These are phyloP conservation scores for Barnettozyma vustinii DNA, from an alignment of 805 yeast species.

Conservation along the genomic window DNA sequence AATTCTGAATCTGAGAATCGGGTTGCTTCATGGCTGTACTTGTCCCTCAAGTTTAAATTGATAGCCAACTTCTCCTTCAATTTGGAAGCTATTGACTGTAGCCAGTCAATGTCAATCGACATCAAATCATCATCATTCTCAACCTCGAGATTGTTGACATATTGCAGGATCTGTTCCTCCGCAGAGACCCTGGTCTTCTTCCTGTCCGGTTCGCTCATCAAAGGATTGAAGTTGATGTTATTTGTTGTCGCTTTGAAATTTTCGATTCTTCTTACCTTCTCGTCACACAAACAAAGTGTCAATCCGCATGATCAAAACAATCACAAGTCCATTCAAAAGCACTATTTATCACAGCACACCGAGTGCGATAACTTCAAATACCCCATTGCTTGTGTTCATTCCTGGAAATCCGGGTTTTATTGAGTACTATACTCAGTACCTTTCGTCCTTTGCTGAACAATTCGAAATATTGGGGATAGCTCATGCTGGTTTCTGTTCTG, in stretches of 20 bases:
- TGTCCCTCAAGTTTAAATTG: slow-evolving; percentile 12
- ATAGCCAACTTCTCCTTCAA: not conserved
- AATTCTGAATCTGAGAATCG: slow-evolving; percentile 18
- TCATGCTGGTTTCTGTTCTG: slow-evolving; percentile 50
- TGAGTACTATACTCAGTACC: slow-evolving; percentile 55
- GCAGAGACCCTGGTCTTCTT: not conserved
- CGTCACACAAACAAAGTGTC: not conserved
- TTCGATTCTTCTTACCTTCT: not conserved
- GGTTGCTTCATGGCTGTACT: slow-evolving; percentile 14
- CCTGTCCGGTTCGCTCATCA: not conserved
- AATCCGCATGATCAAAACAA: slow-evolving; percentile 2
- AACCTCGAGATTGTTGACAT: not conserved
- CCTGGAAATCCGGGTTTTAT: slow-evolving; percentile 80
- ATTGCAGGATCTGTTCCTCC: slow-evolving; percentile 1
- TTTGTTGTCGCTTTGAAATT: not conserved
- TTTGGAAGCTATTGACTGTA: slow-evolving; percentile 4
- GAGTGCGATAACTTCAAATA: not conserved
- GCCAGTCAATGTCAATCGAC: slow-evolving; percentile 15
- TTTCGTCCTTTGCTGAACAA: slow-evolving; percentile 36
- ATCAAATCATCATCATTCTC: not conserved
- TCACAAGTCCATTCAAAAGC: not conserved
- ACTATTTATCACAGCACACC: slow-evolving; percentile 2
- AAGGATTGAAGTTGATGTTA: not conserved
- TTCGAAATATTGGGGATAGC: slow-evolving; percentile 56
- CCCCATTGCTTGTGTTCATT: slow-evolving; percentile 47